Evolutionary conservation across 768 basidiomycete species (phyloP).

Genomic region (Gelatoporia subvermispora): DNA sequence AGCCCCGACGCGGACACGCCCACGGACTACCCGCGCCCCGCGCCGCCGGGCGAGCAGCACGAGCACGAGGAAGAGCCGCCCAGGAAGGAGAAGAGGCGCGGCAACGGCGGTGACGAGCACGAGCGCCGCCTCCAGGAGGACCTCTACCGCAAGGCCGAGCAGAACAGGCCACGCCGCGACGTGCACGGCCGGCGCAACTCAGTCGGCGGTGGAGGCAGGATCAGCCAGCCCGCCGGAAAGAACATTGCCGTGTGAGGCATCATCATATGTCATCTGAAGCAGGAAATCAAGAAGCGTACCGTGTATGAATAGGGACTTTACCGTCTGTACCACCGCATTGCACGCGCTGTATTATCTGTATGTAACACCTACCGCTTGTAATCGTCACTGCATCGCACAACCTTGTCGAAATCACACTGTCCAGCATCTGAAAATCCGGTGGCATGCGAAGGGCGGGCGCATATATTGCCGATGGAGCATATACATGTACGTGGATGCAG

Average conservation of each 20-base stretch:
- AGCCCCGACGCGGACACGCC: conserved; percentile 6
- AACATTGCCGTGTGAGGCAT: conserved; percentile 2
- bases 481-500: conserved; percentile 12
- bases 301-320: conserved; percentile 6
- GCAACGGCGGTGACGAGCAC: conserved; percentile 18
- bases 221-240: conserved; percentile 15
- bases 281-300: not conserved
- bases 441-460: conserved; percentile 11
- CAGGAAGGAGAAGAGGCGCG: conserved; percentile 12
- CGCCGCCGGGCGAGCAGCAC: conserved; percentile 14
- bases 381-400: not conserved
- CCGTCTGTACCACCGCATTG: not conserved
- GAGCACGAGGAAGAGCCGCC: conserved; percentile 15
- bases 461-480: conserved; percentile 13
- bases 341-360: no score
- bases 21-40: conserved; percentile 17
- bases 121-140: conserved; percentile 18
- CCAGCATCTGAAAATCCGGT: not conserved
- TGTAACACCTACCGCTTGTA: not conserved
- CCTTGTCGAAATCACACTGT: not conserved
- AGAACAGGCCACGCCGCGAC: conserved; percentile 16
- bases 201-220: conserved; percentile 11
- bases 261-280: not conserved
- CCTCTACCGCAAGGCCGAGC: conserved; percentile 14
- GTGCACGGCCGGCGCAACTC: conserved; percentile 5